Conservation (phyloP, 129 eudicot species). For the Lonicera japonica region DNA sequence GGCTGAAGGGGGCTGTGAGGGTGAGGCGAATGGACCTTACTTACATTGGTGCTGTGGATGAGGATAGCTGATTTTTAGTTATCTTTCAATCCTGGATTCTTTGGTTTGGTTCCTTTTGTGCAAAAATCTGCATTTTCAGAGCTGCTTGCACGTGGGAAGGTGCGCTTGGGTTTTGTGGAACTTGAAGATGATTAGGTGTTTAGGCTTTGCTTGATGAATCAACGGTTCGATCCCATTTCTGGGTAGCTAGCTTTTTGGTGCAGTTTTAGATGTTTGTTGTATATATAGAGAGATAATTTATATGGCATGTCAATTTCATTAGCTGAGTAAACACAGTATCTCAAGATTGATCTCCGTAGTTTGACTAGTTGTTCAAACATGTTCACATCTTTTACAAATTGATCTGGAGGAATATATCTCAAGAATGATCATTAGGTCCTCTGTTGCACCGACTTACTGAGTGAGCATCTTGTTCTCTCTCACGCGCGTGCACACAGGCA, state of each 20-base stretch:
- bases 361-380: slow-evolving; percentile 8
- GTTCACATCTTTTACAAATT: slow-evolving; percentile 8
- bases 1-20: slow-evolving; percentile 94
- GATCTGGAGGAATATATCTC: background rate
- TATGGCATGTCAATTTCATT: slow-evolving; percentile 17
- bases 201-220: slow-evolving; percentile 29
- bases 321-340: slow-evolving; percentile 24
- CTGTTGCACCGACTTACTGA: too few species aligned
- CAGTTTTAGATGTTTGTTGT: slow-evolving; percentile 49
- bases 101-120: background rate
- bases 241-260: slow-evolving; percentile 11
- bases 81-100: background rate
- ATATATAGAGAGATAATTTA: slow-evolving; percentile 34
- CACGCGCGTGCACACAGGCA: too few species aligned
- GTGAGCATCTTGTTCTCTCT: too few species aligned
- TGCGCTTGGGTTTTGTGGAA: background rate
- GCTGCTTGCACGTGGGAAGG: background rate
- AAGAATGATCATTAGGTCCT: background rate
- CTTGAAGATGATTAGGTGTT: slow-evolving; percentile 8
- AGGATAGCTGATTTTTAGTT: slow-evolving; percentile 67
- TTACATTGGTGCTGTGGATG: slow-evolving; percentile 84
- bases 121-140: background rate
- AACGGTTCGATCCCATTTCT: slow-evolving; percentile 33
- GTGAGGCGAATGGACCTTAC: slow-evolving; percentile 85
- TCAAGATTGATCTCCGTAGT: slow-evolving; percentile 31